Conservation (phyloP, 2,329 filamentous ascomycete species). For the Ceratocystiopsis sp. region DNA sequence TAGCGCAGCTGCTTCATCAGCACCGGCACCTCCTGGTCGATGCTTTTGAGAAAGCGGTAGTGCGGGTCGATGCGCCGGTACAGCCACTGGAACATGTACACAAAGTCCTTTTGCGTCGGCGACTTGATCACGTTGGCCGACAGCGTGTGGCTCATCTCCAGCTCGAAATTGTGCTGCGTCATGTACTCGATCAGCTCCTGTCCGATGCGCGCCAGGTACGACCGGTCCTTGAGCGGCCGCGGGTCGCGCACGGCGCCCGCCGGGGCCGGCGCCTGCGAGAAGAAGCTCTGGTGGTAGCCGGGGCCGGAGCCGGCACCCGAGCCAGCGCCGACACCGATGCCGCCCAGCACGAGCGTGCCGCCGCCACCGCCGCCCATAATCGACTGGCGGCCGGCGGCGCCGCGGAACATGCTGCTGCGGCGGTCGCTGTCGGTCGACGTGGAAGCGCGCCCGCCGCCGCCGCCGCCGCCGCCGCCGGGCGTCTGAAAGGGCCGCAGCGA, state of each 20-base stretch:
- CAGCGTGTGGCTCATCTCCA: conserved; percentile 93
- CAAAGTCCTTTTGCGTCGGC: conserved; percentile 96
- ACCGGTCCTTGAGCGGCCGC: conserved; percentile 64
- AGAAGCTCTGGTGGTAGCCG: conserved; percentile 74
- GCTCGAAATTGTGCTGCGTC: conserved; percentile 84
- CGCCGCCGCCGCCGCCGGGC: conserved; percentile 24
- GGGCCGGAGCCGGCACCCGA: conserved; percentile 19
- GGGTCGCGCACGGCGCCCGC: conserved; percentile 78
- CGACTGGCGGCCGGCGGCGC: conserved; percentile 41
- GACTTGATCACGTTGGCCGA: conserved; percentile 81
- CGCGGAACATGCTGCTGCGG: conserved; percentile 67
- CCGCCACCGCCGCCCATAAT: conserved; percentile 37
- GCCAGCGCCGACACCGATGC: conserved; percentile 1
- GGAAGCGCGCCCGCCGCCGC: conserved; percentile 37
- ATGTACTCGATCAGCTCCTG: conserved; percentile 87
- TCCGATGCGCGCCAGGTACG: conserved; percentile 65
- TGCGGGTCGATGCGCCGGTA: conserved; percentile 91
- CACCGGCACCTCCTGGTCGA: conserved; percentile 86
- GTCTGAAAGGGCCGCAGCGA: conserved; percentile 45
- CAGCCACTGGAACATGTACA: conserved; percentile 93
- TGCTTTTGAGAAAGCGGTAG: conserved; percentile 84
- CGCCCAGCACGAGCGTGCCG: not conserved
- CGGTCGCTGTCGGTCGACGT: conserved; percentile 28
- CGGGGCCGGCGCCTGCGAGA: conserved; percentile 66
- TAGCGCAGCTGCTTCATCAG: conserved; percentile 88